A percentile compares a stretch with the other conserved stretches of the same genome.
Evolutionary conservation across 176 grass and related monocot genomes (phyloP).

Genomic region (Alloteropsis semialata): DNA sequence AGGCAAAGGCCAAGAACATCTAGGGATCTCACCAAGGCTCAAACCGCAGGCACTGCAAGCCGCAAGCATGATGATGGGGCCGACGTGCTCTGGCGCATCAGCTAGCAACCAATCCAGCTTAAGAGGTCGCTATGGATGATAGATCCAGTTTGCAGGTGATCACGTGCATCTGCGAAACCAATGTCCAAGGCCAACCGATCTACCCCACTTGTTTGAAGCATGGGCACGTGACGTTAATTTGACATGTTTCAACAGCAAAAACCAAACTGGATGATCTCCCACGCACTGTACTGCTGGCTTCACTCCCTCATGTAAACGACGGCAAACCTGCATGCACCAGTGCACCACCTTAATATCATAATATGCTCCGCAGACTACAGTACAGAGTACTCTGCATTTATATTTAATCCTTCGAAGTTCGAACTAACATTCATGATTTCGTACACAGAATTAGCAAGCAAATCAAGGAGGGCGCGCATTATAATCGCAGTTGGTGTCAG

Average conservation of each 20-base stretch:
- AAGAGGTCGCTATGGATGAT: neutral
- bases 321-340: too few species aligned
- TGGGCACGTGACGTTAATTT: neutral
- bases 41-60: too few species aligned
- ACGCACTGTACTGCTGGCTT: neutral
- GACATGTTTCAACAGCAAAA: neutral
- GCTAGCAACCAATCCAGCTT: neutral
- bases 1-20: neutral
- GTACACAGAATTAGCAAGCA: slow-evolving; percentile 10
- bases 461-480: neutral
- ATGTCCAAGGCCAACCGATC: neutral
- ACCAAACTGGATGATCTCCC: neutral
- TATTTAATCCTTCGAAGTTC: too few species aligned
- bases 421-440: neutral
- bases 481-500: slow-evolving; percentile 10
- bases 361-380: too few species aligned
- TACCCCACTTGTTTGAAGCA: neutral
- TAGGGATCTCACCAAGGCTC: neutral
- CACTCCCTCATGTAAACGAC: too few species aligned
- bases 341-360: too few species aligned
- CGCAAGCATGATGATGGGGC: neutral
- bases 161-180: neutral
- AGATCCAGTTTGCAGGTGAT: neutral
- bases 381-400: neutral
- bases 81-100: neutral